Conservation (phyloP, 2,329 filamentous ascomycete genomes). For the Penicillium sp. region DNA sequence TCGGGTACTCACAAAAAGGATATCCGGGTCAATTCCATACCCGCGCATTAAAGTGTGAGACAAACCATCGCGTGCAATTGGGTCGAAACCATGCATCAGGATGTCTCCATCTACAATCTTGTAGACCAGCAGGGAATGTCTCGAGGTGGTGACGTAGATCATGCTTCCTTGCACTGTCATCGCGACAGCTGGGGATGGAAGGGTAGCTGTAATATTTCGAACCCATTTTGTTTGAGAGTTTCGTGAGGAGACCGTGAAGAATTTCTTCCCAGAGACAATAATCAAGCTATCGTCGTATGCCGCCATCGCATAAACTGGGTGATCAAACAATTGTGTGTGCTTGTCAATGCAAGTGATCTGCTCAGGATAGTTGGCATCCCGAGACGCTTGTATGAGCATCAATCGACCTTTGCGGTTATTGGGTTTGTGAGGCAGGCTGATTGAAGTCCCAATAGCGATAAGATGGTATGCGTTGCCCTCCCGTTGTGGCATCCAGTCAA, state of each 20-base stretch:
- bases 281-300: conserved; percentile 49
- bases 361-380: conserved; percentile 25
- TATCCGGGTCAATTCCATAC: conserved; percentile 41
- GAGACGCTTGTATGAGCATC: conserved; percentile 40
- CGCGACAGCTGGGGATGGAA: conserved; percentile 52
- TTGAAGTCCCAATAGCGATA: conserved; percentile 42
- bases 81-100: conserved; percentile 36
- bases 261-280: conserved; percentile 46
- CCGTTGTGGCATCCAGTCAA: conserved; percentile 43
- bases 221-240: conserved; percentile 44
- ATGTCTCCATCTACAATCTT: conserved; percentile 41
- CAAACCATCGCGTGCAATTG: conserved; percentile 34
- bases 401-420: conserved; percentile 33
- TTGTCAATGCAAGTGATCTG: conserved; percentile 38
- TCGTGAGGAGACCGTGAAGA: conserved; percentile 47
- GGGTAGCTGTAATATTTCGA: conserved; percentile 37
- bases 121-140: conserved; percentile 55
- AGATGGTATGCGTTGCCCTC: conserved; percentile 42
- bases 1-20: conserved; percentile 52
- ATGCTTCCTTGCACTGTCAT: conserved; percentile 49
- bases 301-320: conserved; percentile 57
- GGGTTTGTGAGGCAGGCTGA: conserved; percentile 27
- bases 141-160: conserved; percentile 56
- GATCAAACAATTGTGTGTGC: conserved; percentile 37
- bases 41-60: conserved; percentile 32